phyloP scores from a whole-genome alignment of 768 basidiomycete species.

The Macrolepiota fuliginosa region DNA sequence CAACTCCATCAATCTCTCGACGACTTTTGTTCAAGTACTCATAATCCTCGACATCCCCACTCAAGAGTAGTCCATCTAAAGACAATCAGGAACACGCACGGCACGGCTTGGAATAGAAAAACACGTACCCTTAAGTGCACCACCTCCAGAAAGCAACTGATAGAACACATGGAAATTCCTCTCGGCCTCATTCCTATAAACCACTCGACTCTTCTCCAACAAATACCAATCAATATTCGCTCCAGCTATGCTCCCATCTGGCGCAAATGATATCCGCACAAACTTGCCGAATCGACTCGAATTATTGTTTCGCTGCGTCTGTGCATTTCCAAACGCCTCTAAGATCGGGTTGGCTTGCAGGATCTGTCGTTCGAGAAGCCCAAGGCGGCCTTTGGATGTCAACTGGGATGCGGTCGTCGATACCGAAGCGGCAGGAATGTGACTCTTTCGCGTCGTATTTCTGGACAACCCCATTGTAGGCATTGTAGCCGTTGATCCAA shows the following conservation, averaged over 20 bases:
- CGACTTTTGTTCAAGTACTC: constrained; percentile 90
- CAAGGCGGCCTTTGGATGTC: constrained; percentile 72
- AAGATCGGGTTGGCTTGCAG: constrained; percentile 96
- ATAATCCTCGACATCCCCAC: constrained; percentile 75
- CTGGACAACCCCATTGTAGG: constrained; percentile 70
- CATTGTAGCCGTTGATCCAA: constrained; percentile 54
- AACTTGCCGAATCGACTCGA: constrained; percentile 99
- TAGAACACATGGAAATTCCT: constrained; percentile 98
- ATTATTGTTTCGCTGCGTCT: constrained; percentile 97
- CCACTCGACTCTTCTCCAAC: constrained; percentile 95
- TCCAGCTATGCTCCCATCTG: constrained; percentile 92
- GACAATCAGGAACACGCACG: constrained; percentile 8
- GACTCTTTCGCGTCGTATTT: constrained; percentile 56
- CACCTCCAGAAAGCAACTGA: constrained; percentile 81
- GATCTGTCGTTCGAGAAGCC: constrained; percentile 92
- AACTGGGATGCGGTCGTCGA: constrained; percentile 42
- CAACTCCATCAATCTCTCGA: constrained; percentile 91
- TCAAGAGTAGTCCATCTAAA: constrained; percentile 71
- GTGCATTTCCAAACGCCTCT: constrained; percentile 98
- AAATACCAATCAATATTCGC: constrained; percentile 99
- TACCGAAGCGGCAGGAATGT: constrained; percentile 40
- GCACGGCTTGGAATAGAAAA: neutral
- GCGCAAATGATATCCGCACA: constrained; percentile 91
- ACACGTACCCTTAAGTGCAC: constrained; percentile 61
- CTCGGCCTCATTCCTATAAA: constrained; percentile 83